Evolutionary conservation across 345 rosid genomes (phyloP).

Genomic region (Isatis tinctoria): DNA sequence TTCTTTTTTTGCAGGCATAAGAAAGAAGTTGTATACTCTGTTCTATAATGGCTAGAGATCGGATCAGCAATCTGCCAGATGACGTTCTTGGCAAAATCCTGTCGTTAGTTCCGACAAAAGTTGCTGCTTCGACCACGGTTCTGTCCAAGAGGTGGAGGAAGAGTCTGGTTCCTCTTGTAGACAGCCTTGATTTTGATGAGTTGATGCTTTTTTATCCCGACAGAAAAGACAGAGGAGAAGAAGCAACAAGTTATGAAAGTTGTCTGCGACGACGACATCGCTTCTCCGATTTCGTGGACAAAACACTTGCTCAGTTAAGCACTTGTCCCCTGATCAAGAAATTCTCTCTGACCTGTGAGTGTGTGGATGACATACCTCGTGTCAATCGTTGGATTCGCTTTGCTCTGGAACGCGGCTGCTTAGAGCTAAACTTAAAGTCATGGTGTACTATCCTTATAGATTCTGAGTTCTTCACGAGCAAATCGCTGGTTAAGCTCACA

Average conservation of each 20-base stretch:
- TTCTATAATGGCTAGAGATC: no score
- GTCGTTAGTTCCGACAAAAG: background rate
- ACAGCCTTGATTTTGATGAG: background rate
- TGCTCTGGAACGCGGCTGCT: background rate
- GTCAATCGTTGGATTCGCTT: background rate
- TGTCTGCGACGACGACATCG: background rate
- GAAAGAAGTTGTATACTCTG: no score
- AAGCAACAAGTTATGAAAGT: background rate
- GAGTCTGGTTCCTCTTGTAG: background rate
- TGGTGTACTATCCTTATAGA: background rate
- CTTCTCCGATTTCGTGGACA: background rate
- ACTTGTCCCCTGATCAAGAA: background rate
- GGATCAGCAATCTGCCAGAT: background rate
- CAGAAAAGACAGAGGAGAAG: no score
- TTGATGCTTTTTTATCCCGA: no score
- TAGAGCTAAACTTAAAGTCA: background rate
- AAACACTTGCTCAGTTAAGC: background rate
- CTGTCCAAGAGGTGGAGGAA: background rate
- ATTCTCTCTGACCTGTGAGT: background rate
- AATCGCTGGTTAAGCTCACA: background rate
- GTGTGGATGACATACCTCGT: background rate
- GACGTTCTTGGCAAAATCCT: background rate
- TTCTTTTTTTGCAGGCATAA: no score
- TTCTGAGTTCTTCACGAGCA: background rate
- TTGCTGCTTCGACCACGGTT: background rate